A percentile compares a stretch with the other conserved stretches of the same genome.
phyloP scores from a whole-genome alignment of 495 filamentous ascomycete genomes.

The Staphylotrichum longicolle region DNA sequence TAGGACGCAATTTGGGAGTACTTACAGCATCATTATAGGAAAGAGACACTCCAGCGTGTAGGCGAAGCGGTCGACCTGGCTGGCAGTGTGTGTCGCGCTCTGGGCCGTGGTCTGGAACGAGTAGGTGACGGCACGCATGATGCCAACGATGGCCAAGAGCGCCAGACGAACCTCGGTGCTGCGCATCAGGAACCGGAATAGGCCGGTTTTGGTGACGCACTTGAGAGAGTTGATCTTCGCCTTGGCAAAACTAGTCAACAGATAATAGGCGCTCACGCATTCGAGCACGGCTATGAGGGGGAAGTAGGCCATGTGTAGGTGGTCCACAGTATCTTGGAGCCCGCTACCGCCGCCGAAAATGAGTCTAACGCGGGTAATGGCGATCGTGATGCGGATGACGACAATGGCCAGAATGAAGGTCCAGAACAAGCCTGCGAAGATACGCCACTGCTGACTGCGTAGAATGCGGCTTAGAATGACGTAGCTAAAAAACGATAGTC shows the following conservation, averaged over 20 bases:
- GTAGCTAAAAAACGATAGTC: slow-evolving; percentile 43
- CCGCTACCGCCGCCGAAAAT: slow-evolving; percentile 15
- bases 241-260: slow-evolving; percentile 29
- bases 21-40: slow-evolving; percentile 33
- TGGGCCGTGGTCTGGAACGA: slow-evolving; percentile 37
- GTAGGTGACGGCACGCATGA: slow-evolving; percentile 38
- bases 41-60: slow-evolving; percentile 41
- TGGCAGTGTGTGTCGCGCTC: slow-evolving; percentile 30
- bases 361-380: slow-evolving; percentile 24
- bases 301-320: slow-evolving; percentile 41
- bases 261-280: slow-evolving; percentile 34
- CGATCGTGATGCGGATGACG: slow-evolving; percentile 31
- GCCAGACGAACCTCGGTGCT: slow-evolving; percentile 43
- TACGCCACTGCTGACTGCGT: slow-evolving; percentile 13
- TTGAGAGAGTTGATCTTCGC: slow-evolving; percentile 19
- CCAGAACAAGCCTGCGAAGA: slow-evolving; percentile 38
- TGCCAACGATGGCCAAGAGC: slow-evolving; percentile 33
- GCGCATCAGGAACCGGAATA: slow-evolving; percentile 36
- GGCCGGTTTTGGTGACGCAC: slow-evolving; percentile 12
- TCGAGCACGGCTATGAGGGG: slow-evolving; percentile 36
- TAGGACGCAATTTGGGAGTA: no score
- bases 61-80: slow-evolving; percentile 40
- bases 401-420: slow-evolving; percentile 26
- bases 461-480: slow-evolving; percentile 37
- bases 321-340: slow-evolving; percentile 28